Conservation (phyloP, 768 basidiomycete genomes). For the Brasilioporus rufonigricans region DNA sequence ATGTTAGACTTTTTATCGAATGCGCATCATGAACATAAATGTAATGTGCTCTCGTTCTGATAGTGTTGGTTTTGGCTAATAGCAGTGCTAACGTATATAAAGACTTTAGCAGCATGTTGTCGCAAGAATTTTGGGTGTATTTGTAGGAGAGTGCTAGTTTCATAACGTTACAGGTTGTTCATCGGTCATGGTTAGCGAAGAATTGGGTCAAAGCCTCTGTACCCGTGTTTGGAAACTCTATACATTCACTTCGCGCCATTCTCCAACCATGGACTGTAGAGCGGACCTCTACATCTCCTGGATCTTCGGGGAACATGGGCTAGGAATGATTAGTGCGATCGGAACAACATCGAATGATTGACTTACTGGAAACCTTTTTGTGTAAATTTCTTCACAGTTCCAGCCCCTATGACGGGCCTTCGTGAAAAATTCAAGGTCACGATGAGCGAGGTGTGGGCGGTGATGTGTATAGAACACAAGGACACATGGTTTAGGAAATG, state of each 20-base stretch:
- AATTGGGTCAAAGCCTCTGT: too few relatives aligned
- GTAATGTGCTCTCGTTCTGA: not conserved
- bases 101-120: too few relatives aligned
- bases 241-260: constrained; percentile 33
- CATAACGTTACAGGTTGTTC: not conserved
- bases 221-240: not conserved
- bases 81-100: not conserved
- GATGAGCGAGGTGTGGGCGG: constrained; percentile 75
- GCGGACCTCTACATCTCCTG: constrained; percentile 72
- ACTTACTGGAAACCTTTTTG: constrained; percentile 59
- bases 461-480: constrained; percentile 92
- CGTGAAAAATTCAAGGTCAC: constrained; percentile 80
- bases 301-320: constrained; percentile 91
- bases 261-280: constrained; percentile 87
- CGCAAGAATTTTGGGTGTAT: too few relatives aligned
- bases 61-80: not conserved
- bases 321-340: constrained; percentile 26
- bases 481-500: constrained; percentile 33
- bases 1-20: not conserved
- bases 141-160: not conserved
- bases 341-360: not conserved
- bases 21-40: too few relatives aligned
- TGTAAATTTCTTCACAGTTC: constrained; percentile 68
- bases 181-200: too few relatives aligned
- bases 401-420: constrained; percentile 64